Evolutionary conservation across 257 asterid genomes (phyloP), one percentile per base, ranked within the genome.

Genomic region (Capsicum chinense): DNA sequence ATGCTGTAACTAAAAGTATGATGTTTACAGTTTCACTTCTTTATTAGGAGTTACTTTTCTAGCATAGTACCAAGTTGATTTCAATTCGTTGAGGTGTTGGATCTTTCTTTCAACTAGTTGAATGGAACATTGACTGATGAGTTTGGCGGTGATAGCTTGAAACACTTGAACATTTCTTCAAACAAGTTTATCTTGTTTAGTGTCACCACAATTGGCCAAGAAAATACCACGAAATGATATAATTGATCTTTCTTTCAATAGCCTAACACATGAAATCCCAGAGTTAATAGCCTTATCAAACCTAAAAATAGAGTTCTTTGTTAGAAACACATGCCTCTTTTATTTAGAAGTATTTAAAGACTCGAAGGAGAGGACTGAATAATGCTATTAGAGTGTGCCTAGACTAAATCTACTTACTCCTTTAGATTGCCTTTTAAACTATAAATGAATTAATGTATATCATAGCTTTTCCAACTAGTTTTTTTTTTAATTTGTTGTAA

Each of bases 221-320:
- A 88, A 86, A 82, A 91, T 94, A 59, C 97, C 98, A 7, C 80
- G 16, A 13, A 91, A 89, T 9, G 92, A 92, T 0, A 90, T 89
- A 0, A 74, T 96, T 79, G 98, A 96, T 86, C 90, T 96, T 68
- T 96, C 99, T 0, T 94, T 90, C 92, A 96, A 96, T 62, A 87
- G 84, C 59, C 91, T 93, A 16, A 91, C 95, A 0, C 98, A 98
- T 6, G 90, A 92, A 86, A 90, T 96, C 56, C 99, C 98, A 7
- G 87, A 87, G 26, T 80, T 90, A 4, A 39, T 17, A 66, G 85
- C 93, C 0, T 86, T 96, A 15, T 83, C 85, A 47, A 92, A 89
- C 83, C 99, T 94, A 84, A 90, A 92, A 88, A 84, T 92, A 56
- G 97, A 90, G 87, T 90, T 91, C 9, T 94, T 88, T 83, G 88